A percentile compares a stretch with the other conserved stretches of the same genome.
Evolutionary conservation across 2,329 filamentous ascomycete genomes (phyloP).

Genomic region (Orbilia brochopaga): DNA sequence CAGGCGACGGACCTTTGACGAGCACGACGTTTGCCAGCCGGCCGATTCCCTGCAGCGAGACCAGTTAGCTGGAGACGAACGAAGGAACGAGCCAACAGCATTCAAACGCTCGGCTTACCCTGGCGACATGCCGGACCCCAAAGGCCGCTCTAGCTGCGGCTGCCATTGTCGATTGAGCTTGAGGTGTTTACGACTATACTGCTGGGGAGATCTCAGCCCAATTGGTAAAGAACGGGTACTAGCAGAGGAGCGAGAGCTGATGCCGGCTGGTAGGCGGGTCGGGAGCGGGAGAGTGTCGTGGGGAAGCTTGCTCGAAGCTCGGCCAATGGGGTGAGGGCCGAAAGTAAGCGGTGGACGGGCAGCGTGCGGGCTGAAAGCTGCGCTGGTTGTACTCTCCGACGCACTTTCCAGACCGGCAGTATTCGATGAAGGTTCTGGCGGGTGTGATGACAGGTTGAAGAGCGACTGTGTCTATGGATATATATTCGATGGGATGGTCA

Average conservation of each 20-base stretch:
- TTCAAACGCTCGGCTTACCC: constrained; percentile 16
- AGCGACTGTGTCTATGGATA: too few relatives aligned
- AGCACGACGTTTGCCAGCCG: constrained; percentile 45
- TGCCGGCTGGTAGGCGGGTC: background rate
- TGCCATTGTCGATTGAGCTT: constrained; percentile 19
- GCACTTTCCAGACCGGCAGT: background rate
- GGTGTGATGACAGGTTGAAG: too few relatives aligned
- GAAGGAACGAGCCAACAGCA: constrained; percentile 11
- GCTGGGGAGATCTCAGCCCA: background rate
- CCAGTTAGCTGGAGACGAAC: constrained; percentile 22
- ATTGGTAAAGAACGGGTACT: background rate
- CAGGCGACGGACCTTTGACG: constrained; percentile 26
- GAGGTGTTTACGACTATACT: background rate
- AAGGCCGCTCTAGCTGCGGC: constrained; percentile 40
- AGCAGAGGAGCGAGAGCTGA: background rate
- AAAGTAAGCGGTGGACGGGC: background rate
- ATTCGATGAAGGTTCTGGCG: background rate
- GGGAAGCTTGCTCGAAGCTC: background rate
- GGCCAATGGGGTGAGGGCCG: constrained; percentile 1
- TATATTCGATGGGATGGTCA: too few relatives aligned
- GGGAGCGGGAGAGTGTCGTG: background rate
- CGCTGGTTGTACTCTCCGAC: background rate
- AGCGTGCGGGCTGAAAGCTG: background rate
- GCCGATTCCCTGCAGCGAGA: constrained; percentile 40
- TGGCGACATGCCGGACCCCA: constrained; percentile 47